A percentile compares a stretch with the other conserved stretches of the same genome.
These are phyloP conservation scores for Porodaedalea pini DNA, from an alignment of 1,284 basidiomycete species.

Conservation along the genomic window DNA sequence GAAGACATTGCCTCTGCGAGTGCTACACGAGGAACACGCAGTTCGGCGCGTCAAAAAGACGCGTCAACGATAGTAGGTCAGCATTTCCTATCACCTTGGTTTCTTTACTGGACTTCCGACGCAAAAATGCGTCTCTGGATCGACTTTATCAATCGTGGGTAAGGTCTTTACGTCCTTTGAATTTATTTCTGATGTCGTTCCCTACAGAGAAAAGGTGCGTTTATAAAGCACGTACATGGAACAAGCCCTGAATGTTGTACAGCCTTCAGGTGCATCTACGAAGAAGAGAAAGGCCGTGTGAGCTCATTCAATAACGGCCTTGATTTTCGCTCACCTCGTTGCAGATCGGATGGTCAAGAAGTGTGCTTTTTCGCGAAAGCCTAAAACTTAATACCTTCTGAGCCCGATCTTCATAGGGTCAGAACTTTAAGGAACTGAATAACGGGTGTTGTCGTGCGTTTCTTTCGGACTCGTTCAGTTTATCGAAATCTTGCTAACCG, in stretches of 20 bases:
- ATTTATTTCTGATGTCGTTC: background rate
- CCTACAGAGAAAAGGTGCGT: slow-evolving; percentile 11
- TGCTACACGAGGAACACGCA: slow-evolving; percentile 6
- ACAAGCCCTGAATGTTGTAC: background rate
- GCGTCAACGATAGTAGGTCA: background rate
- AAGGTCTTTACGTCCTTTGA: background rate
- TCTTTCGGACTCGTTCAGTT: background rate
- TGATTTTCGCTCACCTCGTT: background rate
- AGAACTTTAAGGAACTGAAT: background rate
- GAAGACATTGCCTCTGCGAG: background rate
- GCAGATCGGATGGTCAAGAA: slow-evolving; percentile 9
- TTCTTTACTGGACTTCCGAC: background rate
- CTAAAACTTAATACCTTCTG: background rate
- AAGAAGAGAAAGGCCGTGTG: slow-evolving; percentile 13
- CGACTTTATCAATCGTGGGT: background rate
- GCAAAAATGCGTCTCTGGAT: background rate
- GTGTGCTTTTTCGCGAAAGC: background rate
- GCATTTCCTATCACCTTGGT: background rate
- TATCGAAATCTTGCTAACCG: slow-evolving; percentile 1
- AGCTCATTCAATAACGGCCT: background rate
- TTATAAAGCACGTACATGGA: background rate
- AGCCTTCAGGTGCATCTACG: background rate
- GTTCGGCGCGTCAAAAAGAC: slow-evolving; percentile 13
- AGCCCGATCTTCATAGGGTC: background rate
- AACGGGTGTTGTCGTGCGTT: background rate